Base-by-base conservation (phyloP, 352 stramenopile genomes). In the Globisporangium camurandrum region DNA sequence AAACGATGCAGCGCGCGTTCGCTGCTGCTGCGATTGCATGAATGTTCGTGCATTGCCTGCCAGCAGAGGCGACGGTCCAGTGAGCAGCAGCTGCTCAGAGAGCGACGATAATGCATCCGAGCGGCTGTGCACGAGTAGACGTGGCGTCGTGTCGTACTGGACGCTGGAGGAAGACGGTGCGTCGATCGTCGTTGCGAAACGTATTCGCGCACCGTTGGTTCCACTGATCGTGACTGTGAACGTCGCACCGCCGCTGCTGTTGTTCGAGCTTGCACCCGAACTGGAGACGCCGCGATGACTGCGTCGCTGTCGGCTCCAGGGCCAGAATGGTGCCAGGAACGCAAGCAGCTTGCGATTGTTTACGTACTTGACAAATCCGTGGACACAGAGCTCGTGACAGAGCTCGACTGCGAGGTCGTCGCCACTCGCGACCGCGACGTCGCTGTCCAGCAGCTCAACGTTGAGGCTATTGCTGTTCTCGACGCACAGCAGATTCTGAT, bases 311-410 rank as follows among this genome's bases (percentile, higher is more conserved):
- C 37, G 59, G 14, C 80, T 69, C 55, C 71, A 76, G 36, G 65
- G 59, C 63, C 75, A 77, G 37, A 77, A 72, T 3, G 71, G 74
- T 39, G 67, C 68, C 42, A 86, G 80, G 40, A 86, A 86, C 56
- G 82, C 74, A 48, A 86, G 82, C 10, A 84, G 43, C 27, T 66
- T 66, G 12, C 70, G 66, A 4, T 56, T 60, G 57, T 86, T 86
- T n/a, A n/a, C n/a, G n/a, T n/a, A n/a, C 47, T 86, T 72, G 6
- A 75, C 75, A 39, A 74, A 83, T 0, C 77, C 80, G 39, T 76
- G 83, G n/a, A 79, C 64, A 47, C 80, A 92, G 17, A 92, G 53
- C 31, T 92, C 77, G 40, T 92, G 80, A 40, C 80, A 92, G 38
- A 87, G 62, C 42, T 86, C 73, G 1, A 73, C 67, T 12, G 57